Conservation (phyloP, 2,329 filamentous ascomycete genomes). For the Blastomyces emzantsi region DNA sequence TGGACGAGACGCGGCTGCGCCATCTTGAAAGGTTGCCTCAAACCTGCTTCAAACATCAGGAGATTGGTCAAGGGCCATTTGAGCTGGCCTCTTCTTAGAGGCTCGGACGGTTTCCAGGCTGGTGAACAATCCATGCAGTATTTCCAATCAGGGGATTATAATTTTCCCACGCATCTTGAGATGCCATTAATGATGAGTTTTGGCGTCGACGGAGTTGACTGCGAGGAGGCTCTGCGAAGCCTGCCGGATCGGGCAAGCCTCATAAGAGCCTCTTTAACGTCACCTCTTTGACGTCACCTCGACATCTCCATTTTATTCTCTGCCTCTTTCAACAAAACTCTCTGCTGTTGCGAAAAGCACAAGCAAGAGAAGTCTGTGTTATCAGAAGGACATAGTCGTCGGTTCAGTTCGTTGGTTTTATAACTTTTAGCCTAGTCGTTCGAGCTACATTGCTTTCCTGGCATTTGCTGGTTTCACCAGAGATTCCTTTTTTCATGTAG, state of each 20-base stretch:
- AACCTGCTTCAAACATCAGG: neutral
- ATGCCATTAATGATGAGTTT: neutral
- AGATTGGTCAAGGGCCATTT: neutral
- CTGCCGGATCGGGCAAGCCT: neutral
- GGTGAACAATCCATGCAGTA: neutral
- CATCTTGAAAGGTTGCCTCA: neutral
- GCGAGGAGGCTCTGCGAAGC: constrained; percentile 1
- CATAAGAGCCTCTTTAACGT: constrained; percentile 1
- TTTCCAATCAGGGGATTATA: neutral
- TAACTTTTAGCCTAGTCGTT: neutral
- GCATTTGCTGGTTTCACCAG: neutral
- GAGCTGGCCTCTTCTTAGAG: neutral
- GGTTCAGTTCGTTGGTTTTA: neutral
- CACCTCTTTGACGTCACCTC: neutral
- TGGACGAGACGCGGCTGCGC: neutral
- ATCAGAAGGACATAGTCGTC: neutral
- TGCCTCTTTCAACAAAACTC: neutral
- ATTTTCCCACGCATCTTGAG: neutral
- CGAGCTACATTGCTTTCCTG: neutral
- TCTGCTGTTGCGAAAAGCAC: neutral
- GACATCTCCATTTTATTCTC: neutral
- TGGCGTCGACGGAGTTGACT: neutral
- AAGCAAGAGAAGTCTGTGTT: no score
- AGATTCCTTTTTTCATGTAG: neutral
- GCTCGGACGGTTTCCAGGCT: neutral